Conservation (phyloP, 805 yeast genomes). For the Ogataea sp. region DNA sequence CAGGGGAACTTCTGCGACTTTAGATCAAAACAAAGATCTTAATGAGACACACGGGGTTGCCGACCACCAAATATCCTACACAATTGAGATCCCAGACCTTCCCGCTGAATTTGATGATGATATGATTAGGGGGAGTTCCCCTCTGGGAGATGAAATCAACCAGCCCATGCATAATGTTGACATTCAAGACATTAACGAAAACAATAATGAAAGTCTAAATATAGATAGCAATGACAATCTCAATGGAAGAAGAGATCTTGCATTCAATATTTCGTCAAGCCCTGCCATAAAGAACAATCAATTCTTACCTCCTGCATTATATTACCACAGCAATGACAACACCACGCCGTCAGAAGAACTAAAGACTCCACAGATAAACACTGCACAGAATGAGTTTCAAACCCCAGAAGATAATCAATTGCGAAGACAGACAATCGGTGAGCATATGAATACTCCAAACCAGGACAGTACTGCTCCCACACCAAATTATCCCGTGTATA, state of each 20-base stretch:
- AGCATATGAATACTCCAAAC: conserved; percentile 6
- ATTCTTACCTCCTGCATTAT: not conserved
- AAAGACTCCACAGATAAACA: not conserved
- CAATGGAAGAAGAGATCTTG: no score
- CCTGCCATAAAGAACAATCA: no score
- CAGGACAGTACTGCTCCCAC: conserved; percentile 5
- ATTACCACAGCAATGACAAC: not conserved
- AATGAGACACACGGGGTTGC: not conserved
- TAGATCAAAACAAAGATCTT: not conserved
- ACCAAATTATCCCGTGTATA: not conserved
- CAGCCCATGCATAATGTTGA: no score
- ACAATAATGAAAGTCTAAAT: no score
- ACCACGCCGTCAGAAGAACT: not conserved
- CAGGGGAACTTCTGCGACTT: not conserved
- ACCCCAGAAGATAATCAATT: conserved; percentile 11
- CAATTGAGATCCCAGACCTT: conserved; percentile 1
- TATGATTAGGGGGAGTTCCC: not conserved
- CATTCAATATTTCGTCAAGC: no score
- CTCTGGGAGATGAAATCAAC: no score
- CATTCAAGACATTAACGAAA: no score
- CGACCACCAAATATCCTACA: not conserved
- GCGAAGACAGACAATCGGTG: conserved; percentile 2
- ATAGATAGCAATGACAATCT: no score
- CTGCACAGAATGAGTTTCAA: not conserved
- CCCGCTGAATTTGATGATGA: not conserved